phyloP scores from a whole-genome alignment of 2,329 filamentous ascomycete genomes.

The Torrubiellomyces zombiae region DNA sequence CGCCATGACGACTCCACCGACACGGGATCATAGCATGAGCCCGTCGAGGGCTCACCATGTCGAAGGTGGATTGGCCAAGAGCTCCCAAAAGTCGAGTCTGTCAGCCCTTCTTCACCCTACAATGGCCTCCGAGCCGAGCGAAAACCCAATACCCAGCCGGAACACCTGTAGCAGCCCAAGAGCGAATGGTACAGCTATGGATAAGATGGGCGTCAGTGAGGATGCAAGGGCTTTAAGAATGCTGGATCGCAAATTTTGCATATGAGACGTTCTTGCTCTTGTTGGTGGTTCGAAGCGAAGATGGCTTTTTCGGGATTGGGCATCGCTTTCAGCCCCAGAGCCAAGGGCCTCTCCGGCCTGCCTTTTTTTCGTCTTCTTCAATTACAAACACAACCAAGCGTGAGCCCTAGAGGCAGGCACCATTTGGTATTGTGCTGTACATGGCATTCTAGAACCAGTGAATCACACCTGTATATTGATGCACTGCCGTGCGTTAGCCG shows the following conservation, averaged over 20 bases:
- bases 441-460: too few species aligned
- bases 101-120: constrained; percentile 35
- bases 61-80: constrained; percentile 11
- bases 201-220: constrained; percentile 34
- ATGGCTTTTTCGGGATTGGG: too few species aligned
- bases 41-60: constrained; percentile 26
- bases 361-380: too few species aligned
- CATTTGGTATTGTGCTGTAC: too few species aligned
- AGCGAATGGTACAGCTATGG: constrained; percentile 10
- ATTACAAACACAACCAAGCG: too few species aligned
- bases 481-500: too few species aligned
- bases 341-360: too few species aligned
- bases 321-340: too few species aligned
- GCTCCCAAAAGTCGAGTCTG: constrained; percentile 25
- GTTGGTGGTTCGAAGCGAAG: too few species aligned
- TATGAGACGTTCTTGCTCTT: constrained; percentile 8
- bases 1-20: constrained; percentile 24
- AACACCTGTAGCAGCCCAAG: constrained; percentile 25
- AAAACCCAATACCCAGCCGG: constrained; percentile 22
- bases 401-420: too few species aligned
- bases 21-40: constrained; percentile 28
- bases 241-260: constrained; percentile 41
- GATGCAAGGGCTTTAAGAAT: constrained; percentile 50
- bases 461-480: too few species aligned
- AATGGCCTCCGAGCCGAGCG: constrained; percentile 28